Evolutionary conservation across 208 protist genomes (phyloP).

Genomic region (Trypanosomatidae sp.): DNA sequence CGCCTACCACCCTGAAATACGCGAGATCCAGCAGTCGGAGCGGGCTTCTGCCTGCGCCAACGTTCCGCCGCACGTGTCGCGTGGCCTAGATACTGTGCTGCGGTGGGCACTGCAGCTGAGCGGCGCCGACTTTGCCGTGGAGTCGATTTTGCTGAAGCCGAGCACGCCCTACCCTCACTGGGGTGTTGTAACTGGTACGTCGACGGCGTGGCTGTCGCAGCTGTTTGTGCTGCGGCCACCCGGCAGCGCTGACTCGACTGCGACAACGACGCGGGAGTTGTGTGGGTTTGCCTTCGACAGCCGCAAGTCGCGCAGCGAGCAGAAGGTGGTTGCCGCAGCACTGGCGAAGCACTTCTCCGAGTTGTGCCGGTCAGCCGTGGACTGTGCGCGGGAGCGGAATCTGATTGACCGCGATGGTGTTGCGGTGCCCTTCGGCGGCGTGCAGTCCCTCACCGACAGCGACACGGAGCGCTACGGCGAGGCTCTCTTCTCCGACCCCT

Average conservation of each 20-base stretch:
- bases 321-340: conserved; percentile 52
- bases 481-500: conserved; percentile 20
- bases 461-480: not conserved
- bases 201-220: conserved; percentile 19
- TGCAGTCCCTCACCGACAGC: conserved; percentile 21
- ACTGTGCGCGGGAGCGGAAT: conserved; percentile 31
- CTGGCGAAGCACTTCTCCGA: conserved; percentile 44
- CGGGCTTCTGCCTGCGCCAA: conserved; percentile 26
- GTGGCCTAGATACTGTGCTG: conserved; percentile 43
- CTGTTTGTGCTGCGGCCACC: conserved; percentile 1
- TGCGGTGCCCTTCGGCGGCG: conserved; percentile 30
- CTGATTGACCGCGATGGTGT: conserved; percentile 47
- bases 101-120: conserved; percentile 44
- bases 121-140: conserved; percentile 30
- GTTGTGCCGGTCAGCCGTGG: conserved; percentile 33
- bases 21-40: conserved; percentile 30
- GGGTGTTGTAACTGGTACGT: conserved; percentile 22
- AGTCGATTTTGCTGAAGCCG: conserved; percentile 23
- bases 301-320: conserved; percentile 64
- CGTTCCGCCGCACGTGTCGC: conserved; percentile 32
- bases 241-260: not conserved
- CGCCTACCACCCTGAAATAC: conserved; percentile 51
- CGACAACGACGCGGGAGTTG: conserved; percentile 5
- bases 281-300: conserved; percentile 31
- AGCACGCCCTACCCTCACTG: conserved; percentile 37